Evolutionary conservation across 768 basidiomycete species (phyloP).

Genomic region (Mycena capillaripes): DNA sequence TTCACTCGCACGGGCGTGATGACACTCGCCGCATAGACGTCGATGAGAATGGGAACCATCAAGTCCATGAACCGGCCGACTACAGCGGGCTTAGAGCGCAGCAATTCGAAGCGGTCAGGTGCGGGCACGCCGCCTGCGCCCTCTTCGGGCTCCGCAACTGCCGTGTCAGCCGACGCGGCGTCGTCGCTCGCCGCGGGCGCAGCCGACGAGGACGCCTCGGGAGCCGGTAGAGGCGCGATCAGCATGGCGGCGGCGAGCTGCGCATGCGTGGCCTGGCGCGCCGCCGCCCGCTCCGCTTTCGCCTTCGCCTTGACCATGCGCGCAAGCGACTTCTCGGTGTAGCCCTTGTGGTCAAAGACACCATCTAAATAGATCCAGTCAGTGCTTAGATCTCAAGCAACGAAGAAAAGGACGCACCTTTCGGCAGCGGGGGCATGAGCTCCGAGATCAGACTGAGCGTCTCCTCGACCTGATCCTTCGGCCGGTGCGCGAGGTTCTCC

Average conservation of each 20-base stretch:
- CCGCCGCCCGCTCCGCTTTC: constrained; percentile 84
- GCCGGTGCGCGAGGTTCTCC: constrained; percentile 95
- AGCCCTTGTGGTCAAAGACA: constrained; percentile 92
- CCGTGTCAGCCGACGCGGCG: constrained; percentile 40
- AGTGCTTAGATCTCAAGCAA: not conserved
- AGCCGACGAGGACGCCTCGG: constrained; percentile 44
- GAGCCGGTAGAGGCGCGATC: constrained; percentile 36
- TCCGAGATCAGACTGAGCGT: constrained; percentile 91
- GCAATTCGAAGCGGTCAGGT: constrained; percentile 78
- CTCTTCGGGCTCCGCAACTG: constrained; percentile 59
- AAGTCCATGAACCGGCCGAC: constrained; percentile 90
- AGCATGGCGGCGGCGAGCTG: constrained; percentile 43
- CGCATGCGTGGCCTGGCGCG: constrained; percentile 66
- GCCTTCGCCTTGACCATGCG: constrained; percentile 86
- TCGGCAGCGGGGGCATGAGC: constrained; percentile 92
- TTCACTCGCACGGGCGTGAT: constrained; percentile 89
- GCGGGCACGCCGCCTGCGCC: constrained; percentile 49
- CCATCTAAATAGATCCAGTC: constrained; percentile 71
- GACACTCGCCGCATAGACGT: constrained; percentile 99
- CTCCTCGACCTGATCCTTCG: constrained; percentile 98
- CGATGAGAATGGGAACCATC: constrained; percentile 93
- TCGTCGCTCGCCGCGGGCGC: constrained; percentile 39
- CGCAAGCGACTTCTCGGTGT: constrained; percentile 88
- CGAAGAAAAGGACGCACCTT: constrained; percentile 66
- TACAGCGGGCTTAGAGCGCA: constrained; percentile 81